Conservation (phyloP, 1,139 yeast genomes). For the Nakaseomyces delphensis region DNA sequence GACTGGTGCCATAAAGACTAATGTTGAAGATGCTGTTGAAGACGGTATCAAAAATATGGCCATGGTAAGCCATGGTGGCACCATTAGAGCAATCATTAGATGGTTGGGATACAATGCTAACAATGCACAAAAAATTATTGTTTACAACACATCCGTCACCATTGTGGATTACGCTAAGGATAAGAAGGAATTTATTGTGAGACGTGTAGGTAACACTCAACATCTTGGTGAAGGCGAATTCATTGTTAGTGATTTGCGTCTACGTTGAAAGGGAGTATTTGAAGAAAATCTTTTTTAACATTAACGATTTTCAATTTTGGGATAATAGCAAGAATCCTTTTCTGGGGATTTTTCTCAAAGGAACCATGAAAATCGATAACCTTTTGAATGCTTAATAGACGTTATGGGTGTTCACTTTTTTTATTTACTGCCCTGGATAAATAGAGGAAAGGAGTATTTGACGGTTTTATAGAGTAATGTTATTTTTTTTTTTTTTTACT, state of each 20-base stretch:
- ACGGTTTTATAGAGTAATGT: not conserved
- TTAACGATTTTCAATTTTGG: not conserved
- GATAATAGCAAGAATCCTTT: too few species aligned
- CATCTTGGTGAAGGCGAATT: slow-evolving; percentile 53
- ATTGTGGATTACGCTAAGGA: slow-evolving; percentile 46
- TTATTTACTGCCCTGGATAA: not conserved
- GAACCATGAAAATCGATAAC: too few species aligned
- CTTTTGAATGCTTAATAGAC: not conserved
- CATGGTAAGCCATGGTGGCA: slow-evolving; percentile 82
- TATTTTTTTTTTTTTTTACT: not conserved
- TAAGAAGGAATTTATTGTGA: slow-evolving; percentile 37
- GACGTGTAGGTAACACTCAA: slow-evolving; percentile 49
- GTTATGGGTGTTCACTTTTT: not conserved
- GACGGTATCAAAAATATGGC: slow-evolving; percentile 41
- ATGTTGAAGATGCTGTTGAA: slow-evolving; percentile 36
- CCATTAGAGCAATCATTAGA: slow-evolving; percentile 51
- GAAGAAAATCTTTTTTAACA: too few species aligned
- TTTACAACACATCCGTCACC: slow-evolving; percentile 66
- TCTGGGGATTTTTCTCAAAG: too few species aligned
- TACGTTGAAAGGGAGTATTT: slow-evolving; percentile 26
- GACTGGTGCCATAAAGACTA: slow-evolving; percentile 38
- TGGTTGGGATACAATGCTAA: slow-evolving; percentile 37
- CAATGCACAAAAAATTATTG: slow-evolving; percentile 38
- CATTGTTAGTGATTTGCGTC: slow-evolving; percentile 43
- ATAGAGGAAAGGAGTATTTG: not conserved